These are phyloP conservation scores for Chamaenerion angustifolium DNA, from an alignment of 345 rosid species.

Conservation along the genomic window DNA sequence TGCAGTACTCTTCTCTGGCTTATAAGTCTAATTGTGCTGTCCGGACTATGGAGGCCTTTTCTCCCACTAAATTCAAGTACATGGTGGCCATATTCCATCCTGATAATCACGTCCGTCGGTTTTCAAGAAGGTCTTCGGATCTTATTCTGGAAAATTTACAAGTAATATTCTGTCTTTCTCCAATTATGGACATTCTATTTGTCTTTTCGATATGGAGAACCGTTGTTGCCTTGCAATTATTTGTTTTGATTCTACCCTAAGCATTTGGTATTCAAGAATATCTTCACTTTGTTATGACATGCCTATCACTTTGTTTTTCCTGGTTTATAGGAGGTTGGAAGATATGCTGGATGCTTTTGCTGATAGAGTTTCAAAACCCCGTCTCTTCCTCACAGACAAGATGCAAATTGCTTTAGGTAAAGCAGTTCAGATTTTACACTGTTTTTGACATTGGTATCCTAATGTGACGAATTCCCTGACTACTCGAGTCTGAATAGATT, in stretches of 20 bases:
- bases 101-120: constrained; percentile 60
- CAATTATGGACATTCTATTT: not conserved
- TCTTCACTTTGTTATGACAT: constrained; percentile 1
- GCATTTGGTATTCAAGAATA: not conserved
- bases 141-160: constrained; percentile 75
- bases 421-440: constrained; percentile 11
- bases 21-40: constrained; percentile 62
- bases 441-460: constrained; percentile 8
- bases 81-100: constrained; percentile 77
- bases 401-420: constrained; percentile 86
- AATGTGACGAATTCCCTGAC: not conserved
- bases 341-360: constrained; percentile 87
- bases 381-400: constrained; percentile 78
- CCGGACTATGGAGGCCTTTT: constrained; percentile 83
- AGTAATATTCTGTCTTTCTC: constrained; percentile 25
- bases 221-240: too few relatives aligned
- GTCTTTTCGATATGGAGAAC: too few relatives aligned
- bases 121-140: constrained; percentile 89
- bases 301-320: not conserved
- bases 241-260: too few relatives aligned
- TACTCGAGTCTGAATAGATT: too few relatives aligned
- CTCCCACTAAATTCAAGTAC: constrained; percentile 64
- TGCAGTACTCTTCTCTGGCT: constrained; percentile 89
- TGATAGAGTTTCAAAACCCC: constrained; percentile 77
- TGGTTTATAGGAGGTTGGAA: constrained; percentile 57